Base-by-base conservation (phyloP, 2,329 filamentous ascomycete species). In the Periconia macrospinosa region DNA sequence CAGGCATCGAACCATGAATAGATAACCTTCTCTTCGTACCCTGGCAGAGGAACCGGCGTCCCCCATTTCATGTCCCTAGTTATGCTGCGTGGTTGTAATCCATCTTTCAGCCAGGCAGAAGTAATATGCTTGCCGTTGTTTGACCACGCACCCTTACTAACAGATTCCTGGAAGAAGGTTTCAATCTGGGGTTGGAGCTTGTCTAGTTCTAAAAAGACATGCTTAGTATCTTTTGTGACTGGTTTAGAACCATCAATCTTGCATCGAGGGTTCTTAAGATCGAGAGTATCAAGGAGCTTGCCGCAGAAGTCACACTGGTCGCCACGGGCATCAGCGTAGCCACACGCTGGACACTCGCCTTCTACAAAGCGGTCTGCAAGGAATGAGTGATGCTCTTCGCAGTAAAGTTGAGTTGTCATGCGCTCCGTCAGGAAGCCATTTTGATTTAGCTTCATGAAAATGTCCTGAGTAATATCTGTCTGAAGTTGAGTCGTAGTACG, bases 1-100 rank as follows among this genome's bases (percentile, higher is more conserved):
- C 88, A 91, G 55, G 89, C 89, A 70, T 93, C 89, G 69, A 95
- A 89, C 90, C 87, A 88, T 53, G 93, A 90, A 67, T 96, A 96
- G 50, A 96, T 84, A 50, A 95, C 91, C 78, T 88, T 88, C 14
- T 55, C 85, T 79, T 58, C 82, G 63, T 85, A 87, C 6, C 79
- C 83, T 18, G 78, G 67, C 8, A 81, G 59, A 30, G 81, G 81
- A 14, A 83, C 79, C 7, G 80, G 77, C 3, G 81, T 82, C 69
- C 92, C 92, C 91, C 91, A 96, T 71, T 27, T 41, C 17, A 47
- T 47, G 19, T 47, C 45, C 19, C 45, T 40, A 3, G 45, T 88
- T 90, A 96, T 96, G 61, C 89, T 89, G 60, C 91, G 86, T 45
- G 86, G 86, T 74, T 92, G 86, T 56, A 96, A 78, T 11, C 91